A percentile compares a stretch with the other conserved stretches of the same genome.
phyloP scores from a whole-genome alignment of 2,329 filamentous ascomycete species.

The Fusarium sp. region DNA sequence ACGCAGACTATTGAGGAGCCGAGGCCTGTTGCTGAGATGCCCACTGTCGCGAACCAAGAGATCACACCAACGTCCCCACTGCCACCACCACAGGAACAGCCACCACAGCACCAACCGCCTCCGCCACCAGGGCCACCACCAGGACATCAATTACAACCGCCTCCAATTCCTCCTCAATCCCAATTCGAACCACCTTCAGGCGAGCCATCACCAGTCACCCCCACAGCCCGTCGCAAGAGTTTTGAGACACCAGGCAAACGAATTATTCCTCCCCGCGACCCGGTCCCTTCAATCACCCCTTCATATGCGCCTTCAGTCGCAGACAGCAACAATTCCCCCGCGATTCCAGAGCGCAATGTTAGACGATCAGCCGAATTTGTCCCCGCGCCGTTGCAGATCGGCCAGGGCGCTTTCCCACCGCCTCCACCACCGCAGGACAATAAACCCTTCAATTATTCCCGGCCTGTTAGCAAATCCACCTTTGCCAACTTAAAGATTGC shows the following conservation, averaged over 20 bases:
- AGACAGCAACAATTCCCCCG: conserved; percentile 2
- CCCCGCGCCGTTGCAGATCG: conserved; percentile 10
- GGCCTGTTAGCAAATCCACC: conserved; percentile 33
- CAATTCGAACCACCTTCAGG: conserved; percentile 1
- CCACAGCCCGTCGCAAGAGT: conserved; percentile 35
- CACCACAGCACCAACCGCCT: background rate
- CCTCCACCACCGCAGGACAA: background rate
- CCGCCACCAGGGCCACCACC: background rate
- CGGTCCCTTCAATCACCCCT: conserved; percentile 13
- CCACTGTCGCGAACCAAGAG: conserved; percentile 31
- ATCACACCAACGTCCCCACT: conserved; percentile 9
- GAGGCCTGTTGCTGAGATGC: conserved; percentile 26
- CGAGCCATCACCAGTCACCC: conserved; percentile 2
- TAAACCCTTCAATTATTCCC: conserved; percentile 25
- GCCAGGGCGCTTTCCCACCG: conserved; percentile 9
- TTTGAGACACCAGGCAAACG: conserved; percentile 41
- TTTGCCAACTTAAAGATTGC: conserved; percentile 40
- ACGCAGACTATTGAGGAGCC: conserved; percentile 38
- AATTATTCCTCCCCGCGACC: conserved; percentile 37
- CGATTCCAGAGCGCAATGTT: conserved; percentile 34
- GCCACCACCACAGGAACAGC: background rate
- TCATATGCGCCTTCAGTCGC: background rate
- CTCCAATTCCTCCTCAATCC: background rate
- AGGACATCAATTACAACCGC: background rate
- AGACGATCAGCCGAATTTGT: conserved; percentile 8